Evolutionary conservation across 1,284 basidiomycete species (phyloP).

Genomic region (Amylostereum areolatum): DNA sequence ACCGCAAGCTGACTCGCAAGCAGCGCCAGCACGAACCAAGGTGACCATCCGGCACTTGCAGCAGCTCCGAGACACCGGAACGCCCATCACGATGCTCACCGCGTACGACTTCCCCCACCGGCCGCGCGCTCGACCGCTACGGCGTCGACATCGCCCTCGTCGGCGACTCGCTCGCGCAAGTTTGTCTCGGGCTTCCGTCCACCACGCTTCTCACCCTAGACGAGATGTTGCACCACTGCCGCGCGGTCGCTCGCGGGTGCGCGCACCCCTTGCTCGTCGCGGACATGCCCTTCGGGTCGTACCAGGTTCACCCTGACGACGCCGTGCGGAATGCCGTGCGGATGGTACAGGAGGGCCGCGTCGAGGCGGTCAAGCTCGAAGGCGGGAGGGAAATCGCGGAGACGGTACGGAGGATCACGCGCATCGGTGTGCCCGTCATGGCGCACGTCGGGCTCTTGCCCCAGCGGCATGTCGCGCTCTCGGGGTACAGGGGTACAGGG

Average conservation of each 20-base stretch:
- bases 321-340: conserved; percentile 74
- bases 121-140: conserved; percentile 55
- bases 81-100: conserved; percentile 86
- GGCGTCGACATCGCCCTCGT: conserved; percentile 72
- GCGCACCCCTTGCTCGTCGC: conserved; percentile 81
- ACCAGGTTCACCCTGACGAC: conserved; percentile 58
- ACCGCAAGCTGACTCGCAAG: not conserved
- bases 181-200: conserved; percentile 79
- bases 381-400: conserved; percentile 79
- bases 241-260: conserved; percentile 77
- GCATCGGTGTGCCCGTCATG: conserved; percentile 90
- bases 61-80: conserved; percentile 46
- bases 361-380: conserved; percentile 92
- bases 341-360: conserved; percentile 77
- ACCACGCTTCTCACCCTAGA: conserved; percentile 85
- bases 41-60: conserved; percentile 77
- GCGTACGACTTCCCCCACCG: conserved; percentile 93
- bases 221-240: conserved; percentile 88
- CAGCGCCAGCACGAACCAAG: conserved; percentile 49
- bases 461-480: conserved; percentile 78
- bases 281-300: conserved; percentile 96
- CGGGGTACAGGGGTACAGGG: conserved; percentile 93
- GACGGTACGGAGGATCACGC: conserved; percentile 67
- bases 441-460: conserved; percentile 92
- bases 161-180: conserved; percentile 92